Evolutionary conservation across 2,329 filamentous ascomycete species (phyloP), one percentile per base, ranked within the genome.

Genomic region (Colletotrichum sp.): DNA sequence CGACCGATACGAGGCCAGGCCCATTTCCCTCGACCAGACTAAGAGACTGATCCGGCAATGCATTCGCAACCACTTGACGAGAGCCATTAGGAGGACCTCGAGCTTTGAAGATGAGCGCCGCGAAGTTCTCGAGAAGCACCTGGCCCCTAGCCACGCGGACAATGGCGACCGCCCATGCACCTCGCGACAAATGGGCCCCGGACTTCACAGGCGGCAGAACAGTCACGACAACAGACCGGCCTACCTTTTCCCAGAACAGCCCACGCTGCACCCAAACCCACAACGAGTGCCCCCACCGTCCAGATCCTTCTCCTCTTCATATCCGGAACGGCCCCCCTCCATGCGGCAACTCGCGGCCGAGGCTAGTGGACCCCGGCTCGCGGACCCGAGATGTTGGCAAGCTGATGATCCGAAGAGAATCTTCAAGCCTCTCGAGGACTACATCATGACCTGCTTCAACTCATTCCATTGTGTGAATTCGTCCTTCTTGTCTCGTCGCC

Each of bases 371-470:
- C 24, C 71, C 18, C 61, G 28, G 58, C 43, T 76, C 74, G 28
- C 75, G 69, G 59, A 72, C 63, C 26, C 69, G 56, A 56, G 71
- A 62, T 68, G 77, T 62, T 52, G 74, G 63, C 78, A 71, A 2
- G 78, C 78, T 18, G 74, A 78, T 56, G 88, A 88, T 5, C 84
- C 88, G 4, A 92, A 90, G 80, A 87, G 86, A 48, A 91, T 96
- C 13, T 98, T 98, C 82, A 92, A 91, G 75, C 89, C 89, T 7
- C 82, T 98, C 16, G 95, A 98, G 83, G 93, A 96, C 76, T 96
- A 97, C 80, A 89, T 98, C 55, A 85, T 92, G 65, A 83, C 85
- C 24, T 93, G 90, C 78, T 94, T 97, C 79, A 89, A 90, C 70
- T 92, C 92, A 0, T 92, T 92, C 78, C 89, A 94, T 68, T 92